Conservation (phyloP, 1,139 yeast species). For the Lodderomyces orthopsilosis region DNA sequence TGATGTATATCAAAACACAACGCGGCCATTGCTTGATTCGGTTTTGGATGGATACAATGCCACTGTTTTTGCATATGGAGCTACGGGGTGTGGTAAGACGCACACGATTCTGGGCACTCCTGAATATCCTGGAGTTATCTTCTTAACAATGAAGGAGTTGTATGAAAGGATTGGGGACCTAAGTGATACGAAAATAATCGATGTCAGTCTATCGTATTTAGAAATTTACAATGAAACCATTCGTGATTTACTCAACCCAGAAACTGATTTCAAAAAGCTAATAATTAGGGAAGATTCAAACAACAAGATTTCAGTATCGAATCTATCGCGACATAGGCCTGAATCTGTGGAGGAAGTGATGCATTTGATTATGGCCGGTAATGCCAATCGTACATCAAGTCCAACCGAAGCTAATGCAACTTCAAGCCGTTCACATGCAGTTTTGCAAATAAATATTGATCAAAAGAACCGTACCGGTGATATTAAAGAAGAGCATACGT, state of each 20-base stretch:
- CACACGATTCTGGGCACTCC: slow-evolving; percentile 82
- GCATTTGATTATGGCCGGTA: slow-evolving; percentile 74
- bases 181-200: slow-evolving; percentile 55
- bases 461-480: slow-evolving; percentile 65
- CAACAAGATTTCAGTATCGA: slow-evolving; percentile 68
- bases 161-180: slow-evolving; percentile 57
- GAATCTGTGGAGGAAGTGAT: slow-evolving; percentile 69
- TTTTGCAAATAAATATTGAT: slow-evolving; percentile 72
- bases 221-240: slow-evolving; percentile 92
- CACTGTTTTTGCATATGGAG: slow-evolving; percentile 92
- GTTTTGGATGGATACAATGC: slow-evolving; percentile 84
- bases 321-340: slow-evolving; percentile 66
- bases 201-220: slow-evolving; percentile 67
- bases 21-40: slow-evolving; percentile 69
- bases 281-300: slow-evolving; percentile 71
- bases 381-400: slow-evolving; percentile 72
- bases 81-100: slow-evolving; percentile 94
- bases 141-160: slow-evolving; percentile 73
- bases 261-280: slow-evolving; percentile 42
- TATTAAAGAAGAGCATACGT: slow-evolving; percentile 62
- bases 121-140: slow-evolving; percentile 75
- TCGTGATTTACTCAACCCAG: slow-evolving; percentile 68
- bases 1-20: slow-evolving; percentile 65
- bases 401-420: slow-evolving; percentile 91
- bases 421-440: slow-evolving; percentile 91